A percentile compares a stretch with the other conserved stretches of the same genome.
Conservation (phyloP, 129 eudicot species). For the Oenanthe sinensis region DNA sequence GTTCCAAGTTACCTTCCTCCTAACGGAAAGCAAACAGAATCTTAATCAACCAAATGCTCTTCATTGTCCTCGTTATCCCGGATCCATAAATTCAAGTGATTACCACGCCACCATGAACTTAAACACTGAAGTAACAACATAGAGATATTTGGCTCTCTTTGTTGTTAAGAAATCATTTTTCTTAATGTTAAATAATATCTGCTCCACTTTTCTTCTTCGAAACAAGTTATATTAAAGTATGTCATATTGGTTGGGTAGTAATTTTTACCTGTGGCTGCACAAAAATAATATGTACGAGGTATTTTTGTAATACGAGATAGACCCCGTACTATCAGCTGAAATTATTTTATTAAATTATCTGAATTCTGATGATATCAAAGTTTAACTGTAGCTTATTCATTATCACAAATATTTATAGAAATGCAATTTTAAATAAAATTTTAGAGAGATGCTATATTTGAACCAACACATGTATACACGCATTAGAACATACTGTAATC, state of each 20-base stretch:
- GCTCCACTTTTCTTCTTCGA: not conserved
- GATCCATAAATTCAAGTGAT: not conserved
- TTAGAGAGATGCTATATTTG: not conserved
- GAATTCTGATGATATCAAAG: no score
- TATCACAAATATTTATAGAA: not conserved
- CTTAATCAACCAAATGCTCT: not conserved
- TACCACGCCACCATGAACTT: not conserved
- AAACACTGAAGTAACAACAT: not conserved
- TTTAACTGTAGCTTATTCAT: no score
- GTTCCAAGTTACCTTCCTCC: not conserved
- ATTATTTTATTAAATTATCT: no score
- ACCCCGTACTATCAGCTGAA: no score
- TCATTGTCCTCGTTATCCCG: not conserved
- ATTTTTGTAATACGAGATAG: no score
- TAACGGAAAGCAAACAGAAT: not conserved
- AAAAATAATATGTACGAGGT: no score
- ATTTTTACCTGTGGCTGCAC: no score
- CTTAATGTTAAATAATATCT: not conserved
- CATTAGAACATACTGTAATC: not conserved
- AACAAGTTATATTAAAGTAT: no score
- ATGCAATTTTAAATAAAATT: not conserved
- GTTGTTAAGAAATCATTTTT: not conserved
- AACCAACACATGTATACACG: not conserved
- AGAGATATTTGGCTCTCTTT: not conserved
- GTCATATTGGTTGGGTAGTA: no score